Conservation (phyloP, 352 stramenopile species). For the Blastocystis sp. region DNA sequence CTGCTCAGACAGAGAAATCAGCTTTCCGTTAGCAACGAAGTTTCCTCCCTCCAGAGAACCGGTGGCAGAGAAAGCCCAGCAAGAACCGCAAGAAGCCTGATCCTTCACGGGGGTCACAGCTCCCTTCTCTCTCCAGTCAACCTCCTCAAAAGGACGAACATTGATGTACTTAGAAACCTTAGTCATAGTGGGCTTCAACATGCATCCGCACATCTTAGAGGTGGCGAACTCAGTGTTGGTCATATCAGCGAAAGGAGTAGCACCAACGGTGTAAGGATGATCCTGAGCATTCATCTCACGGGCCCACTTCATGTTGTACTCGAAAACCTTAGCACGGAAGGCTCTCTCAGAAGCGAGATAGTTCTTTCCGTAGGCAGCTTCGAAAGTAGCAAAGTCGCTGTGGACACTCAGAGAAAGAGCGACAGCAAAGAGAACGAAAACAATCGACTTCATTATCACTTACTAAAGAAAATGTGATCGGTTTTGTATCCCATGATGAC, state of each 20-base stretch:
- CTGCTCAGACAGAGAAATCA: constrained; percentile 78
- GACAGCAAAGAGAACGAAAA: constrained; percentile 57
- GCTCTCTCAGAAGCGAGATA: constrained; percentile 55
- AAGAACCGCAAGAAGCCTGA: constrained; percentile 86
- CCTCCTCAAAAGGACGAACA: constrained; percentile 59
- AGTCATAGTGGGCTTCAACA: constrained; percentile 67
- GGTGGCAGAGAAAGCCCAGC: constrained; percentile 87
- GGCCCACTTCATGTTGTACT: constrained; percentile 64
- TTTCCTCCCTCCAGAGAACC: constrained; percentile 80
- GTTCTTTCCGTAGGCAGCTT: constrained; percentile 6
- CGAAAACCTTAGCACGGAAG: constrained; percentile 63
- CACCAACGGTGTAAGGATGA: constrained; percentile 63
- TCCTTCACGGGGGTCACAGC: constrained; percentile 83
- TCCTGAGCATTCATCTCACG: constrained; percentile 62
- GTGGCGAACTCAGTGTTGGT: constrained; percentile 66
- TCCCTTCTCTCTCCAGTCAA: constrained; percentile 73
- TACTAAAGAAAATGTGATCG: constrained; percentile 53
- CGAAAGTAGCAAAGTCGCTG: constrained; percentile 6
- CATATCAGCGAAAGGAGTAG: constrained; percentile 68
- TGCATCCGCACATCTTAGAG: constrained; percentile 64
- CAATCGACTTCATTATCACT: constrained; percentile 52
- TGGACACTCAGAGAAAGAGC: constrained; percentile 7
- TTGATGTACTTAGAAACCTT: constrained; percentile 34
- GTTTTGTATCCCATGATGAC: background rate
- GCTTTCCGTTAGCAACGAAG: constrained; percentile 72